Conservation (phyloP, 257 asterid species). For the Orobanche coerulescens region DNA sequence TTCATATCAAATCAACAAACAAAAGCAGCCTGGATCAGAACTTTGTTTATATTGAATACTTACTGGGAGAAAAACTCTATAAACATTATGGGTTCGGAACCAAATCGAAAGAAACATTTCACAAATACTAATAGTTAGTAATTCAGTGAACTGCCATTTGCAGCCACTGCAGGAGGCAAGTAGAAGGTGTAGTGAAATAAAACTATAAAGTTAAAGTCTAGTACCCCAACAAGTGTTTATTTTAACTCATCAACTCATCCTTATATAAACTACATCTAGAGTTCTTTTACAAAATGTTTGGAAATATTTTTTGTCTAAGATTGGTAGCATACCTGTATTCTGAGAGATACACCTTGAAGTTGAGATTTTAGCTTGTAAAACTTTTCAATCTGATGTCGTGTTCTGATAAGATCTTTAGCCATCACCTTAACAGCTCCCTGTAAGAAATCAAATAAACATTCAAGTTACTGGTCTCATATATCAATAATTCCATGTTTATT, state of each 20-base stretch:
- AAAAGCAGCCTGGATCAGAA: slow-evolving; percentile 2
- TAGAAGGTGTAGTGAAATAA: neutral
- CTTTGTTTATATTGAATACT: neutral
- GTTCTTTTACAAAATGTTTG: neutral
- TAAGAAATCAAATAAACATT: slow-evolving; percentile 26
- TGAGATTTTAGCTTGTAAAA: slow-evolving; percentile 96
- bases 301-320: neutral
- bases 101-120: neutral
- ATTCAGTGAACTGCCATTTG: neutral
- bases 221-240: neutral
- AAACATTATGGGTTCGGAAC: neutral
- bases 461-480: slow-evolving; percentile 13
- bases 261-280: neutral
- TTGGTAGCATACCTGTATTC: slow-evolving; percentile 65
- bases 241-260: neutral
- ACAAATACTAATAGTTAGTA: neutral
- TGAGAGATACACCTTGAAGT: slow-evolving; percentile 95
- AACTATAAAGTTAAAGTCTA: neutral
- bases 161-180: neutral
- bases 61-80: neutral
- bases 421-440: slow-evolving; percentile 99
- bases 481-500: no score
- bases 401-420: slow-evolving; percentile 99
- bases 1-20: slow-evolving; percentile 3
- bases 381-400: slow-evolving; percentile 90